phyloP scores from a whole-genome alignment of 2,329 filamentous ascomycete genomes.

The Dactylellina sp. region DNA sequence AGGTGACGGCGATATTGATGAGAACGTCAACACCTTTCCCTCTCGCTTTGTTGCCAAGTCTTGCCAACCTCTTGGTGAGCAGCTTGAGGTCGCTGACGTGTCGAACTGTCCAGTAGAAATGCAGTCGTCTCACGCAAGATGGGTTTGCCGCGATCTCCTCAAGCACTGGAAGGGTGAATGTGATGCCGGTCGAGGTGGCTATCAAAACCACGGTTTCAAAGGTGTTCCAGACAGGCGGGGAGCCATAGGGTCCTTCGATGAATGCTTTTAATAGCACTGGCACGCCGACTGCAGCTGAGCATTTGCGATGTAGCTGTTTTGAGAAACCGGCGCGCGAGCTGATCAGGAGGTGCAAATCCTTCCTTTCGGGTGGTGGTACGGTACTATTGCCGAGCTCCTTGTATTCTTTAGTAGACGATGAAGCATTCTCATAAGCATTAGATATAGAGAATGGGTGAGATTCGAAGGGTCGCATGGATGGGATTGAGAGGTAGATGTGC shows the following conservation, averaged over 20 bases:
- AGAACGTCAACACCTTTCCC: constrained; percentile 44
- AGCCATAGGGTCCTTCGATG: constrained; percentile 92
- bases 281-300: constrained; percentile 50
- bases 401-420: constrained; percentile 69
- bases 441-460: constrained; percentile 97
- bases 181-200: constrained; percentile 93
- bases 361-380: constrained; percentile 66
- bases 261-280: constrained; percentile 73
- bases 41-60: constrained; percentile 28
- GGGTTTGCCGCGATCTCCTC: constrained; percentile 69
- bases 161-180: constrained; percentile 89
- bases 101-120: constrained; percentile 53
- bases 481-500: constrained; percentile 94
- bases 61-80: constrained; percentile 44
- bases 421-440: constrained; percentile 69
- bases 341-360: constrained; percentile 91
- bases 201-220: constrained; percentile 95
- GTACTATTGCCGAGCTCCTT: constrained; percentile 69
- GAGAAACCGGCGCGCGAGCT: constrained; percentile 93
- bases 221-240: constrained; percentile 88
- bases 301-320: constrained; percentile 76
- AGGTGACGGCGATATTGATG: constrained; percentile 46
- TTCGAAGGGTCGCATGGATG: constrained; percentile 87
- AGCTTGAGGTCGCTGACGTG: constrained; percentile 53
- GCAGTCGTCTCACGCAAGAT: constrained; percentile 42